Evolutionary conservation across 495 filamentous ascomycete genomes (phyloP), one percentile per base, ranked within the genome.

Genomic region (Tuber umbilicatum): DNA sequence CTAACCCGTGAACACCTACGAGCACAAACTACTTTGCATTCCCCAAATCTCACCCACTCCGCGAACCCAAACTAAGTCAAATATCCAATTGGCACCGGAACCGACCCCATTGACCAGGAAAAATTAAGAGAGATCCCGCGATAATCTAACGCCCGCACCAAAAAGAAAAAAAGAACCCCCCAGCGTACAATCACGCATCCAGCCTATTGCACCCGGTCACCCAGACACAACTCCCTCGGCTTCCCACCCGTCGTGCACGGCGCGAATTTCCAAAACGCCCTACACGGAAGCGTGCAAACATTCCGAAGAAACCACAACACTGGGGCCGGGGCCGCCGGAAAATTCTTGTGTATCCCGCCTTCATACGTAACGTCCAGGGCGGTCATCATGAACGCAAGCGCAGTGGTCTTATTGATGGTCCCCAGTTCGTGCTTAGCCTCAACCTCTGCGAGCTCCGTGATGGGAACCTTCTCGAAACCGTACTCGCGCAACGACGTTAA

Each of bases 281-380:
- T 50, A 64, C 84, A 70, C 7, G 83, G 71, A 73, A 72, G 79
- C 78, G 82, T 83, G 27, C 77, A 76, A 14, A 85, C 41, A 37
- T 73, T 70, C 27, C 73, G 70, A 12, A 78, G 47, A 1, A 84
- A 31, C 17, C 81, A 43, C 79, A 79, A 82, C 41, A 83, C 73
- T 14, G 80, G 74, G 37, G 81, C 82, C 1, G 84, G 83, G 5
- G 84, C 76, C 7, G 82, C 78, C 0, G 85, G 85, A 80, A 85
- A 86, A 47, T 78, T 68, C 3, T 27, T 75, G 77, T 83, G 84
- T 43, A 81, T 74, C 14, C 76, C 84, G 16, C 73, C 76, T 68
- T 85, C 84, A 75, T 84, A 86, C 3, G 82, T 82, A 12, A 84
- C 64, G 78, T 88, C 84, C 82, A 87, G 81, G n/a, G 83, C 83